Conservation (phyloP, 2,329 filamentous ascomycete genomes). For the Hypoxylon sp. region DNA sequence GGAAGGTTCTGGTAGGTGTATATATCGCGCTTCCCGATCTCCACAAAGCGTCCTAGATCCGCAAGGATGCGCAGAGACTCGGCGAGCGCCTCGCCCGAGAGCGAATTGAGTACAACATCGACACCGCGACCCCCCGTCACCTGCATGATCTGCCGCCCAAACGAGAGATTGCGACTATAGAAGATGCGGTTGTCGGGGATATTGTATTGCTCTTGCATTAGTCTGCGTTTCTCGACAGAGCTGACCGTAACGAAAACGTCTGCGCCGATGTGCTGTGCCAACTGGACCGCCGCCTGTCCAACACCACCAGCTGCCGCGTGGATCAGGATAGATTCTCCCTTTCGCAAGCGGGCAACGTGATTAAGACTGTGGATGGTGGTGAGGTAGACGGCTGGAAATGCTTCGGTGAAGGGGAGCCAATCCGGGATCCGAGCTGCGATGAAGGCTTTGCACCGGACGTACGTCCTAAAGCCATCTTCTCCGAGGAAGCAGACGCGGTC, state of each 20-base stretch:
- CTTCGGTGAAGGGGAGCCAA: background rate
- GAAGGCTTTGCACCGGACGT: background rate
- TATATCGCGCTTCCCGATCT: conserved; percentile 30
- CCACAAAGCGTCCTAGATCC: conserved; percentile 15
- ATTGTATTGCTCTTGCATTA: conserved; percentile 30
- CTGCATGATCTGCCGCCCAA: conserved; percentile 28
- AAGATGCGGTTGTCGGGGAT: conserved; percentile 41
- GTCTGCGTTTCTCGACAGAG: conserved; percentile 30
- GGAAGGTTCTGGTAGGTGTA: background rate
- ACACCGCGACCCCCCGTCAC: conserved; percentile 36
- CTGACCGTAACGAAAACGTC: conserved; percentile 33
- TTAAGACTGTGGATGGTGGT: background rate
- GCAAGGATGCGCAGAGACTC: conserved; percentile 31
- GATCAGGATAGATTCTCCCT: conserved; percentile 20
- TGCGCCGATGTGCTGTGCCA: conserved; percentile 19
- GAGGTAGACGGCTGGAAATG: conserved; percentile 6
- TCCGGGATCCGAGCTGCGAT: conserved; percentile 3
- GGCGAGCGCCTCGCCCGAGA: conserved; percentile 23
- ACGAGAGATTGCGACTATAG: conserved; percentile 35
- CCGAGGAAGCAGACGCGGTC: conserved; percentile 15
- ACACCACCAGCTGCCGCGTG: conserved; percentile 24
- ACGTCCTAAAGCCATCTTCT: background rate
- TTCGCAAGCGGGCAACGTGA: conserved; percentile 5
- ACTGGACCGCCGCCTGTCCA: conserved; percentile 21
- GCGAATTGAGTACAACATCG: conserved; percentile 43